phyloP scores from a whole-genome alignment of 495 filamentous ascomycete species.

The Haplographium delicatum region DNA sequence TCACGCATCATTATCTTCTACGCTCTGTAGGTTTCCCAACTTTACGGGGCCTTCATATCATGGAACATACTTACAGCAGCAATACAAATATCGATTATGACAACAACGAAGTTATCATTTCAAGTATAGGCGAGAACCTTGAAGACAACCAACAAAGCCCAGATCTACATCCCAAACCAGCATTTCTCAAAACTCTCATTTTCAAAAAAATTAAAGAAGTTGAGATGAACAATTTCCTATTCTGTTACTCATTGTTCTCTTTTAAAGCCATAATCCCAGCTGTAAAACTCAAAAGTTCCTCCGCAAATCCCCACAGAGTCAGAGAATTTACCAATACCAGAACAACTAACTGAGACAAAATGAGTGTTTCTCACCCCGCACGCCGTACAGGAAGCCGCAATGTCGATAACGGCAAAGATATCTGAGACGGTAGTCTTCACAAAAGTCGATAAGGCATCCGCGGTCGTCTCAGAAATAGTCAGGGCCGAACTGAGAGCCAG shows the following conservation, averaged over 20 bases:
- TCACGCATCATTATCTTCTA: constrained; percentile 45
- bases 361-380: constrained; percentile 41
- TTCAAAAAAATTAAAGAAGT: too few species aligned
- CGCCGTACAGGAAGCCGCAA: constrained; percentile 38
- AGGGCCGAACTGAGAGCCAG: background rate
- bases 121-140: constrained; percentile 40
- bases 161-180: background rate
- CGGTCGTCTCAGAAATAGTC: constrained; percentile 5
- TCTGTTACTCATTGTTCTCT: too few species aligned
- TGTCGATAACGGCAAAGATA: constrained; percentile 36
- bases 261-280: too few species aligned
- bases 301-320: too few species aligned
- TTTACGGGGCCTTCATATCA: too few species aligned
- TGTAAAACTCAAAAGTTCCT: too few species aligned
- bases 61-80: constrained; percentile 30
- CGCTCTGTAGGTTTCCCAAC: constrained; percentile 12
- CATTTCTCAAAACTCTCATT: constrained; percentile 5
- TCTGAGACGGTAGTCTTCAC: constrained; percentile 19
- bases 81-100: constrained; percentile 42
- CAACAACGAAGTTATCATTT: constrained; percentile 34
- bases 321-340: too few species aligned
- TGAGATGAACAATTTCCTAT: too few species aligned
- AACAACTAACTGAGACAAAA: background rate
- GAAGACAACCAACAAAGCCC: constrained; percentile 41
- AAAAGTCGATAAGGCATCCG: background rate